Conservation (phyloP, 1,284 basidiomycete species). For the Heterobasidion irregulare region DNA sequence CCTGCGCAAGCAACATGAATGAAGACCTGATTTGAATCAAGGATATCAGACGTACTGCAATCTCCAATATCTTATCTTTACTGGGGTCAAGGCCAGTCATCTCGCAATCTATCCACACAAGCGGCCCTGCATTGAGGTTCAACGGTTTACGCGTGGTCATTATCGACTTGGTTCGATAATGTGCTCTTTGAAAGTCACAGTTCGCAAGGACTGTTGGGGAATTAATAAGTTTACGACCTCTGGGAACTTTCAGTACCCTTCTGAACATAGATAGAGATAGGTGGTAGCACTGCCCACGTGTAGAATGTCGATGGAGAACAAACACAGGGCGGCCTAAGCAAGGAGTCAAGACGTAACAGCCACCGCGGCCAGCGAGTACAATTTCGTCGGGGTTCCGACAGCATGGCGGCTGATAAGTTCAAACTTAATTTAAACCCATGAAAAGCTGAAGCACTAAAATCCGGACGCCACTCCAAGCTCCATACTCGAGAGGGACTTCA, state of each 20-base stretch:
- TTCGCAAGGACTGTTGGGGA: background rate
- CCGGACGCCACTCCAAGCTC: too few species aligned
- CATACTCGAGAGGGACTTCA: too few species aligned
- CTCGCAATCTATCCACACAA: constrained; percentile 88
- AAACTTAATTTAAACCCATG: too few species aligned
- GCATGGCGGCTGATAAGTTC: too few species aligned
- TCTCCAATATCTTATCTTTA: constrained; percentile 69
- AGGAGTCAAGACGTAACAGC: too few species aligned
- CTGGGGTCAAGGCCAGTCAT: constrained; percentile 70
- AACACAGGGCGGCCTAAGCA: too few species aligned
- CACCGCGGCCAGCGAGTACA: too few species aligned
- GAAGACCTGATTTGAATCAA: constrained; percentile 22
- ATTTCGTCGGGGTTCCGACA: too few species aligned
- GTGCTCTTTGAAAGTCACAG: background rate
- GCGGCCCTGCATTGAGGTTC: constrained; percentile 47
- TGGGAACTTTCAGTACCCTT: background rate
- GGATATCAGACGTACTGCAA: constrained; percentile 29
- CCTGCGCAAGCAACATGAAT: constrained; percentile 28
- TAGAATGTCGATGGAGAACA: too few species aligned
- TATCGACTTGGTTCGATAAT: background rate
- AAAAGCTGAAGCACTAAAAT: too few species aligned
- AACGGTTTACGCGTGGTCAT: background rate
- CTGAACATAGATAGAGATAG: too few species aligned
- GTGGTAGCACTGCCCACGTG: too few species aligned
- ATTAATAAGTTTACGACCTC: background rate